Base-by-base conservation (phyloP, 441 rosid species). In the Gossypium davidsonii region DNA sequence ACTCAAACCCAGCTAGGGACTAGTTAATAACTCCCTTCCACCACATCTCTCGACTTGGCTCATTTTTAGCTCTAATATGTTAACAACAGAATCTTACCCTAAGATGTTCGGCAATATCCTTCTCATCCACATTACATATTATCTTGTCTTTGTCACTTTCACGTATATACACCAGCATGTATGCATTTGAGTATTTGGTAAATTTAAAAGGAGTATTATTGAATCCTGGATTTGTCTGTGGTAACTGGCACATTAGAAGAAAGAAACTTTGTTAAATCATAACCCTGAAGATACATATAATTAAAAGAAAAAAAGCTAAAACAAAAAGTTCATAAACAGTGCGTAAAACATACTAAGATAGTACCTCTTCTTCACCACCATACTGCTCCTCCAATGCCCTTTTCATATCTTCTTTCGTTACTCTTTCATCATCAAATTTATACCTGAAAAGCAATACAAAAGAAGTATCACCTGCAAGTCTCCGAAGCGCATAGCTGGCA, bases 141-240 rank as follows among this genome's bases (percentile, higher is more conserved):
- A 86, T 86, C 77, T 83, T 83, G 59, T 84, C 86, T 84, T 80
- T 86, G 82, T 84, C 89, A 79, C 83, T 84, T 74, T 86, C 87
- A 61, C 89, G 87, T 73, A 84, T 81, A 69, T 86, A 86, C 49
- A 86, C 89, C 72, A 86, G 79, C 89, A 86, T 86, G 76, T 86
- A 86, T 67, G 89, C 87, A 80, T 86, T 86, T 39, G 87, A 84
- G 55, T 80, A 81, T 79, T 85, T 85, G 62, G 89, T 83, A 74
- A 85, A 83, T 64, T 83, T 85, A 65, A 85, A 83, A 20, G 86
- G 84, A 18, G 83, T 67, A 78, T 80, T 84, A 74, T 84, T 84
- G 79, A 83, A 84, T 58, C 85, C 89, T 23, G 83, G 86, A 73
- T 83, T 83, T 46, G 83, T 76, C 69, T 78, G 87, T 7, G 80